A percentile compares a stretch with the other conserved stretches of the same genome.
Conservation (phyloP, 2,329 filamentous ascomycete species). For the Stromatinia cepivora region DNA sequence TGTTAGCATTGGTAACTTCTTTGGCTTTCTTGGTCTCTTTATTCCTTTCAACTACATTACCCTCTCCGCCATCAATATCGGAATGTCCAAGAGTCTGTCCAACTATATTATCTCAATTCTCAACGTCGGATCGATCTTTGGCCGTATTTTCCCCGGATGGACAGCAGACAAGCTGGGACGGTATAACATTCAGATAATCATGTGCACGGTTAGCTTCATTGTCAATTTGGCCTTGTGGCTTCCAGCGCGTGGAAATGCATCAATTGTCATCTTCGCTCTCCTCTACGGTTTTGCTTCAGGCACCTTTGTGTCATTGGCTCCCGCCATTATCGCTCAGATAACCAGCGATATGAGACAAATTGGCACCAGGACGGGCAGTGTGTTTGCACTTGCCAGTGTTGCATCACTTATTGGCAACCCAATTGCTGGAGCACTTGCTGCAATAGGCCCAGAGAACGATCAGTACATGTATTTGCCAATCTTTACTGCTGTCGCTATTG, state of each 20-base stretch:
- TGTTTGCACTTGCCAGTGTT: slow-evolving; percentile 62
- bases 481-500: slow-evolving; percentile 4
- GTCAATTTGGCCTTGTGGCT: slow-evolving; percentile 61
- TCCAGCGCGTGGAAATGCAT: slow-evolving; percentile 51
- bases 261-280: slow-evolving; percentile 61
- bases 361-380: slow-evolving; percentile 62
- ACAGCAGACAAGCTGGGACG: slow-evolving; percentile 53
- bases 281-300: slow-evolving; percentile 66
- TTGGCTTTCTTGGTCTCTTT: background rate
- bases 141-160: slow-evolving; percentile 49
- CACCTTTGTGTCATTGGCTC: slow-evolving; percentile 44
- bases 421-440: slow-evolving; percentile 58
- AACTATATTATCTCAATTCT: slow-evolving; percentile 53
- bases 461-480: slow-evolving; percentile 11
- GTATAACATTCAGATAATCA: slow-evolving; percentile 46
- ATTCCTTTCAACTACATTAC: slow-evolving; percentile 7
- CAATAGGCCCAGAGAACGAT: slow-evolving; percentile 1
- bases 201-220: slow-evolving; percentile 18
- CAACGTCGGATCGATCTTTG: slow-evolving; percentile 42
- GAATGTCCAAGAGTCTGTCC: slow-evolving; percentile 41
- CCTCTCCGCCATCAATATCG: background rate
- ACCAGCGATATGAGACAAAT: slow-evolving; percentile 63
- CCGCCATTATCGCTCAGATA: slow-evolving; percentile 67
- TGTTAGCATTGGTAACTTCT: slow-evolving; percentile 4
- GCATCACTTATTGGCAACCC: slow-evolving; percentile 65